These are phyloP conservation scores for Coprinellus micaceus DNA, from an alignment of 768 basidiomycete species.

Conservation along the genomic window DNA sequence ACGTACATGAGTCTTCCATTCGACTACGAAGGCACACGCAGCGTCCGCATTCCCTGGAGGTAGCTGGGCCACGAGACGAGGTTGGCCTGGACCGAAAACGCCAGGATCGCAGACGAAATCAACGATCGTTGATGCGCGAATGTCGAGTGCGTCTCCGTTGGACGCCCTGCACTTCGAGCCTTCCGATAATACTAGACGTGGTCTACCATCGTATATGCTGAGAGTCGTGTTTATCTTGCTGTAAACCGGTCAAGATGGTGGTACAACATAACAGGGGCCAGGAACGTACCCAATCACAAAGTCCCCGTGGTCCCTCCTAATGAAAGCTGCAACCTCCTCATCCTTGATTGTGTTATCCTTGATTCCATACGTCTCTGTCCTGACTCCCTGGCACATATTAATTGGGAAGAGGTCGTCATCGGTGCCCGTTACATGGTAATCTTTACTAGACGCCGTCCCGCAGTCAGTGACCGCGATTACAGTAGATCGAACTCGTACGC, in stretches of 20 bases:
- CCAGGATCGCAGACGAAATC: slow-evolving; percentile 75
- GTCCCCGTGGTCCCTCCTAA: slow-evolving; percentile 59
- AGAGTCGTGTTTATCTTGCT: slow-evolving; percentile 68
- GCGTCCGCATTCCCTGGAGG: slow-evolving; percentile 58
- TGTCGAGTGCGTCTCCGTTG: slow-evolving; percentile 27
- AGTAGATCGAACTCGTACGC: slow-evolving; percentile 17
- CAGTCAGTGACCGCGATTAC: slow-evolving; percentile 1
- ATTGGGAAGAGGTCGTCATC: slow-evolving; percentile 48
- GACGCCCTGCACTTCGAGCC: slow-evolving; percentile 64
- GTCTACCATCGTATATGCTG: slow-evolving; percentile 44
- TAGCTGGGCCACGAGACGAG: slow-evolving; percentile 60
- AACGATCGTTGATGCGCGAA: slow-evolving; percentile 62
- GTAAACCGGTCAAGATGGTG: not conserved
- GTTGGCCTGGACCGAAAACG: slow-evolving; percentile 52
- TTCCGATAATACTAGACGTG: slow-evolving; percentile 53
- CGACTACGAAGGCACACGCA: slow-evolving; percentile 76
- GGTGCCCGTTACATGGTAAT: slow-evolving; percentile 52
- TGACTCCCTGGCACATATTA: slow-evolving; percentile 61
- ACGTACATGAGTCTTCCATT: slow-evolving; percentile 80
- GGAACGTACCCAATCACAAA: slow-evolving; percentile 63
- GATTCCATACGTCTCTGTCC: slow-evolving; percentile 55
- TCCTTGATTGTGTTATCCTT: slow-evolving; percentile 45
- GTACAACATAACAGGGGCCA: not conserved
- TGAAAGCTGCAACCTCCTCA: slow-evolving; percentile 58
- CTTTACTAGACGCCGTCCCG: slow-evolving; percentile 44